phyloP scores from a whole-genome alignment of 2,329 filamentous ascomycete species.

The Capronia americana region DNA sequence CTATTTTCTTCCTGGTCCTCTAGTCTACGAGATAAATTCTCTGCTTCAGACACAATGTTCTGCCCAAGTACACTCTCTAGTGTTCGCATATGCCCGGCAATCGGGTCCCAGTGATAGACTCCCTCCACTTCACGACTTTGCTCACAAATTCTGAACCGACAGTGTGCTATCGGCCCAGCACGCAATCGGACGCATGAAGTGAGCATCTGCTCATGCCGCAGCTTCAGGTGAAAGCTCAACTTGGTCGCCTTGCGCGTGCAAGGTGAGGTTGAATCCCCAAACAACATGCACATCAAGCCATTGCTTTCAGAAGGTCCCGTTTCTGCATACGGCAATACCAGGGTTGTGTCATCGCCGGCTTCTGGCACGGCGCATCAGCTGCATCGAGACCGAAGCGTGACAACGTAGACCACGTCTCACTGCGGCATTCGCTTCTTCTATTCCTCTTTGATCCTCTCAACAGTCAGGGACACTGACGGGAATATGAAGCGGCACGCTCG shows the following conservation, averaged over 20 bases:
- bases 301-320: not conserved
- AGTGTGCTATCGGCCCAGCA: not conserved
- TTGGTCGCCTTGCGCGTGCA: not conserved
- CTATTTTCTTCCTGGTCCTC: not conserved
- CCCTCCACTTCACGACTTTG: not conserved
- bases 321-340: not conserved
- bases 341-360: not conserved
- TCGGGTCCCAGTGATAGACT: not conserved
- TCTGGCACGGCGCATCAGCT: not conserved
- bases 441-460: not conserved
- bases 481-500: slow-evolving; percentile 35
- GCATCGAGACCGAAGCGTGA: not conserved
- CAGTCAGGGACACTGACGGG: slow-evolving; percentile 38
- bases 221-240: not conserved
- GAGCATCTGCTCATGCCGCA: not conserved
- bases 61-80: not conserved
- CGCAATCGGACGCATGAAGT: not conserved
- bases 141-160: not conserved
- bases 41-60: not conserved
- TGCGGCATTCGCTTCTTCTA: not conserved
- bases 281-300: not conserved
- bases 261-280: not conserved
- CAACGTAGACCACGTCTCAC: not conserved
- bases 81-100: not conserved
- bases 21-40: not conserved